Base-by-base conservation (phyloP, 176 grass and related monocot species). In the Oryza brachyantha region DNA sequence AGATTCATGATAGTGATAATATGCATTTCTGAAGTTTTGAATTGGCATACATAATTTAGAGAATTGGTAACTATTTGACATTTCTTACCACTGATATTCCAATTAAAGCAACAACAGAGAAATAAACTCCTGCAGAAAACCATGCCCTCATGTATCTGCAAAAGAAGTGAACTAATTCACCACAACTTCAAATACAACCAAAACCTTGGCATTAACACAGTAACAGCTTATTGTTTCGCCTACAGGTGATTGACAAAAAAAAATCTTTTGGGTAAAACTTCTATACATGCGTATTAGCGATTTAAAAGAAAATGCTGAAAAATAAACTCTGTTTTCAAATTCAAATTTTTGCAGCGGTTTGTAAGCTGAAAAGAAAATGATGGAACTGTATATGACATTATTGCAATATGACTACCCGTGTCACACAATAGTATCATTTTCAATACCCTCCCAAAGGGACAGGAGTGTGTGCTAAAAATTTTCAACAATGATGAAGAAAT, bases 121-220 rank as follows among this genome's bases (percentile, higher is more conserved):
- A 75, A 84, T 77, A 92, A 85, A 85, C 90, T 14, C 90, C 95
- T 59, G 81, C 1, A 61, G 90, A 90, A 88, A 93, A 98, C 92
- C 95, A 98, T 81, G 78, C 68, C 70, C 81, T 87, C 65, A 90
- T 70, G 55, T 68, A 93, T 73, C 92, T 94, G 81, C 21, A 3
- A 50, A 61, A 73, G 48, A 71, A 71, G 12, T 68, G 59, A 77
- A 66, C n/a, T 36, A 74, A 68, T 24, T 73, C 13, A 59, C 21
- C 50, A 79, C 54, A 55, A 68, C 14, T 71, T 69, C 12, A 75
- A 67, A n/a, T 27, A 29, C 13, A 74, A 59, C 31, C 9, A 67
- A 88, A 27, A 12, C 8, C 29, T 74, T 40, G 27, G 39, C 17
- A 54, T 67, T 48, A 46, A 41, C 10, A 38, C 48, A 67, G 29